Evolutionary conservation across 1,284 basidiomycete genomes (phyloP).

Genomic region (Macrocybe sp.): DNA sequence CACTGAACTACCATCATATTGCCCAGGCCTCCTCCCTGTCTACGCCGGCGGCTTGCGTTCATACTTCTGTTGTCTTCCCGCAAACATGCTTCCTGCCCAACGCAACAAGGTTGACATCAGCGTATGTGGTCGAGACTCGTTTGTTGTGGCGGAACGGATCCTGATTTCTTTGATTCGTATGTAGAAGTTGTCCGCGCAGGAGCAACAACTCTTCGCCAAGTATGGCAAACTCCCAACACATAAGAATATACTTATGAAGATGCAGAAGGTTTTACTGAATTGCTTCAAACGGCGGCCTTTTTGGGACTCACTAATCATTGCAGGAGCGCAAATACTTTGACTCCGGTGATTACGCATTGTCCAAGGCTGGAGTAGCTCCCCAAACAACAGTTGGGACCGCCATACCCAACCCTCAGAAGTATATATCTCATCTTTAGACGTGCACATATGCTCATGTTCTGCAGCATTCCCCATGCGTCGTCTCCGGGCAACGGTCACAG

Average conservation of each 20-base stretch:
- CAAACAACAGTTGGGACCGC: slow-evolving; percentile 89
- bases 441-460: slow-evolving; percentile 8
- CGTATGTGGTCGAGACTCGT: slow-evolving; percentile 36
- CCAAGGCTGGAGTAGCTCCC: slow-evolving; percentile 88
- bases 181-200: slow-evolving; percentile 84
- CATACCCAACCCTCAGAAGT: slow-evolving; percentile 95
- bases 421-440: slow-evolving; percentile 20
- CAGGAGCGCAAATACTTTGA: slow-evolving; percentile 98
- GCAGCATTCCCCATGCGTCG: slow-evolving; percentile 73
- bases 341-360: slow-evolving; percentile 95
- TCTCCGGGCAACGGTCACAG: slow-evolving; percentile 47
- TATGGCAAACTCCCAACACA: slow-evolving; percentile 93
- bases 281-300: slow-evolving; percentile 1
- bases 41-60: slow-evolving; percentile 15
- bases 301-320: slow-evolving; percentile 6
- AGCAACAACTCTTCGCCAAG: slow-evolving; percentile 90
- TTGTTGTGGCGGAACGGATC: slow-evolving; percentile 12
- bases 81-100: slow-evolving; percentile 73
- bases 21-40: slow-evolving; percentile 15
- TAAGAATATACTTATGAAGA: slow-evolving; percentile 91
- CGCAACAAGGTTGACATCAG: slow-evolving; percentile 91
- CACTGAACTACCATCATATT: slow-evolving; percentile 12
- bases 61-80: slow-evolving; percentile 14
- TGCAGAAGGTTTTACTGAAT: slow-evolving; percentile 74
- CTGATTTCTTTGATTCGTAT: slow-evolving; percentile 19